Evolutionary conservation across 768 basidiomycete species (phyloP).

Genomic region (Pleurotus salmoneostramineus): DNA sequence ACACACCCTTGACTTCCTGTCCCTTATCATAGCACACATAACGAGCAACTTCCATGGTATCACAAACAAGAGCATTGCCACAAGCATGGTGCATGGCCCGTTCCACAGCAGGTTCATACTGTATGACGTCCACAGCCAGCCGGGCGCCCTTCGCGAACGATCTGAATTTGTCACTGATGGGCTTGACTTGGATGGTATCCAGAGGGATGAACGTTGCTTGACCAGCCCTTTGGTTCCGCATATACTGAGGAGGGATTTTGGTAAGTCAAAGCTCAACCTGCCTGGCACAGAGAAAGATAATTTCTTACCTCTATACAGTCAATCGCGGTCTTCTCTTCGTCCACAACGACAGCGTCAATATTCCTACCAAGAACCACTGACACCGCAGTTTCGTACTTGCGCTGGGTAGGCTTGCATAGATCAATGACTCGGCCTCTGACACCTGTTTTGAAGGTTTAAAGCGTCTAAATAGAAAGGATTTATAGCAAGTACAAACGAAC

Average conservation of each 20-base stretch:
- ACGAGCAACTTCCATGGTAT: slow-evolving; percentile 89
- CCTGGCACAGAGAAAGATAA: background rate
- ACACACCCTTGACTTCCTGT: slow-evolving; percentile 92
- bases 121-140: slow-evolving; percentile 82
- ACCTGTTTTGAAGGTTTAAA: slow-evolving; percentile 37
- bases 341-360: slow-evolving; percentile 93
- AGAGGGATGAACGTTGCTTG: slow-evolving; percentile 98
- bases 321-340: slow-evolving; percentile 95
- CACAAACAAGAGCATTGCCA: slow-evolving; percentile 92
- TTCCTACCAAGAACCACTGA: slow-evolving; percentile 91
- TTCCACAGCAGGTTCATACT: slow-evolving; percentile 81
- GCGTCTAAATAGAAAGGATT: background rate
- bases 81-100: slow-evolving; percentile 96
- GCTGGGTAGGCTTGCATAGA: slow-evolving; percentile 89
- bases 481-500: slow-evolving; percentile 28
- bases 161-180: slow-evolving; percentile 91
- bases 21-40: slow-evolving; percentile 92
- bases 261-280: background rate
- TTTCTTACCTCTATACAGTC: slow-evolving; percentile 86
- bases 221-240: slow-evolving; percentile 92
- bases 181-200: slow-evolving; percentile 95
- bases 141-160: slow-evolving; percentile 86
- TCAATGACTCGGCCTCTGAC: slow-evolving; percentile 92
- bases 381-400: slow-evolving; percentile 91
- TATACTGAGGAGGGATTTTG: slow-evolving; percentile 55